phyloP scores from a whole-genome alignment of 164 flowering plant genomes.

The Liriodendron chinense region DNA sequence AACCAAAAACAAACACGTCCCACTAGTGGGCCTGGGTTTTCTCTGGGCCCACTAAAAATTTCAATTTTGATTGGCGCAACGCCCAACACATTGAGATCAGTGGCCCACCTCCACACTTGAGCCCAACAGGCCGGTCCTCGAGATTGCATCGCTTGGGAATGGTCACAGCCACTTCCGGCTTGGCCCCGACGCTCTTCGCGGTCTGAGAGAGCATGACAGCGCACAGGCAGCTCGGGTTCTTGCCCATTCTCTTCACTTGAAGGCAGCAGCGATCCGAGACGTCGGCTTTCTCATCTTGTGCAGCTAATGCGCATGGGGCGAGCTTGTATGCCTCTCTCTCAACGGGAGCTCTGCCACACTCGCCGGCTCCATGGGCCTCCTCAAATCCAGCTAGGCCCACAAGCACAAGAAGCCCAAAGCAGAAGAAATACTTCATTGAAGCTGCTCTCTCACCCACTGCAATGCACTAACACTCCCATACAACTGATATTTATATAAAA shows the following conservation, averaged over 20 bases:
- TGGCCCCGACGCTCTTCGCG: slow-evolving; percentile 44
- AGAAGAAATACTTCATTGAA: slow-evolving; percentile 27
- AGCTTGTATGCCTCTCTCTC: slow-evolving; percentile 47
- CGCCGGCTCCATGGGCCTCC: slow-evolving; percentile 38
- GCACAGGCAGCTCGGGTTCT: slow-evolving; percentile 64
- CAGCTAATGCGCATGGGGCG: slow-evolving; percentile 47
- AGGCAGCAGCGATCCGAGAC: slow-evolving; percentile 43
- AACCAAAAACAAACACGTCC: not conserved
- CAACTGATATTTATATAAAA: not conserved
- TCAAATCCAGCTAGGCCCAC: slow-evolving; percentile 22
- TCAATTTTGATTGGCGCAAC: too few relatives aligned
- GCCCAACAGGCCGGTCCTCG: slow-evolving; percentile 65
- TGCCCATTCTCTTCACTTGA: slow-evolving; percentile 42
- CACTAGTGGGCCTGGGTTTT: not conserved
- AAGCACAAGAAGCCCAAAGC: slow-evolving; percentile 27
- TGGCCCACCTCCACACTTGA: slow-evolving; percentile 64
- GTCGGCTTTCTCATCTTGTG: slow-evolving; percentile 31
- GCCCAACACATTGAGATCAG: too few relatives aligned
- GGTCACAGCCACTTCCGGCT: slow-evolving; percentile 59
- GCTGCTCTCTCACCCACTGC: slow-evolving; percentile 21
- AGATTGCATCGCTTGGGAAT: slow-evolving; percentile 78
- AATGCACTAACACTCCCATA: slow-evolving; percentile 14
- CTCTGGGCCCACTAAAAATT: not conserved
- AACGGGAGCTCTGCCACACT: slow-evolving; percentile 42
- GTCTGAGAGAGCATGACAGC: slow-evolving; percentile 72